A percentile compares a stretch with the other conserved stretches of the same genome.
Conservation (phyloP, 2,329 filamentous ascomycete genomes). For the Aspergillus calidoustus region DNA sequence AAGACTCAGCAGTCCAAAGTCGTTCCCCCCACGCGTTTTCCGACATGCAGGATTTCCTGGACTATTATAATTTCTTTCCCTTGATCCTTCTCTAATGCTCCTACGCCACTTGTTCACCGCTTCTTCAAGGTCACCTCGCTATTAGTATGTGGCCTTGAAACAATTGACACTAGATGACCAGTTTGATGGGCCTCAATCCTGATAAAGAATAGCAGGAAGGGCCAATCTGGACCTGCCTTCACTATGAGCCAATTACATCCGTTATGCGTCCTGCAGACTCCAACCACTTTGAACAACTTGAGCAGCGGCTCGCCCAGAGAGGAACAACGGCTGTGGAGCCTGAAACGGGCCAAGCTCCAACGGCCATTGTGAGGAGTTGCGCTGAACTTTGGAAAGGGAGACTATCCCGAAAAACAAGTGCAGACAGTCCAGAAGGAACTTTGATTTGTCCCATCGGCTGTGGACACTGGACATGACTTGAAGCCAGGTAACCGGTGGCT, state of each 20-base stretch:
- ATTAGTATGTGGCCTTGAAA: slow-evolving; percentile 16
- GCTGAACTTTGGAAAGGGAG: neutral
- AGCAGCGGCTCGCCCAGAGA: slow-evolving; percentile 16
- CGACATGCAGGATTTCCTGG: slow-evolving; percentile 7
- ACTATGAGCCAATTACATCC: slow-evolving; percentile 22
- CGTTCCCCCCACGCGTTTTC: neutral
- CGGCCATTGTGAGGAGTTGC: neutral
- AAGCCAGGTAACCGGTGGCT: neutral
- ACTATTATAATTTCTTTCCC: slow-evolving; percentile 4
- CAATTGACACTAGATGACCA: slow-evolving; percentile 18
- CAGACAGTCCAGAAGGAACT: neutral
- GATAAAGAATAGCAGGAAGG: slow-evolving; percentile 23
- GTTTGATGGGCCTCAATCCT: slow-evolving; percentile 17
- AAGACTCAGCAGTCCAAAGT: neutral
- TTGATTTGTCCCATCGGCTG: slow-evolving; percentile 3
- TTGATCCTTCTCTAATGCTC: slow-evolving; percentile 13
- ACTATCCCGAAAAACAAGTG: neutral
- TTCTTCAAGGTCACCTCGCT: slow-evolving; percentile 18
- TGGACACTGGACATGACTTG: neutral
- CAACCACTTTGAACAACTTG: slow-evolving; percentile 10
- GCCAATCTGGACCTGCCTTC: slow-evolving; percentile 20
- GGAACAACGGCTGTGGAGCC: slow-evolving; percentile 21
- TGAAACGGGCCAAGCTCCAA: slow-evolving; percentile 9
- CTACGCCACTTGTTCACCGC: slow-evolving; percentile 24
- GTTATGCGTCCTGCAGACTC: slow-evolving; percentile 3